Conservation (phyloP, 116 monocot genomes). For the Zostera marina region DNA sequence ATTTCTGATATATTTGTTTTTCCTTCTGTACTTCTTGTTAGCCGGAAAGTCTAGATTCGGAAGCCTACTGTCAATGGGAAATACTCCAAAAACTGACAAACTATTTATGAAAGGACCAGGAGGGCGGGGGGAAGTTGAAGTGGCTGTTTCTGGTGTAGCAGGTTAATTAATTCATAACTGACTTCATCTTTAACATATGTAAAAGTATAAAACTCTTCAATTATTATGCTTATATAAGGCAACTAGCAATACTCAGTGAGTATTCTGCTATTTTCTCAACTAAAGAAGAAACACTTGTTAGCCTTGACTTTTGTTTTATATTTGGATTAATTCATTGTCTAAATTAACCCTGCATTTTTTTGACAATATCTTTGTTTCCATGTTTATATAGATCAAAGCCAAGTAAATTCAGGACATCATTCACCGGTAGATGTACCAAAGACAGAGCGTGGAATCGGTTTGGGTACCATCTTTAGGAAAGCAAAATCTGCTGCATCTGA, state of each 20-base stretch:
- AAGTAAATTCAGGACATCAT: conserved; percentile 26
- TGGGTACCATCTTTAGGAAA: conserved; percentile 50
- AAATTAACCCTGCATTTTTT: background rate
- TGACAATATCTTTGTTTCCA: background rate
- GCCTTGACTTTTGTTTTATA: background rate
- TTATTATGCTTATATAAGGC: background rate
- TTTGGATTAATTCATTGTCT: background rate
- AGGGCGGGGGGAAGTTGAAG: conserved; percentile 94
- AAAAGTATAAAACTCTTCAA: no score
- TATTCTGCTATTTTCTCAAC: no score
- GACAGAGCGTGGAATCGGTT: conserved; percentile 30
- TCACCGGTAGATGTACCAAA: conserved; percentile 40
- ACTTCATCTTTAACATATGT: background rate
- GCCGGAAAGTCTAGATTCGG: conserved; percentile 74
- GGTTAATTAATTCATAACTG: conserved; percentile 18
- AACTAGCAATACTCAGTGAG: background rate
- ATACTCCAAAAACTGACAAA: conserved; percentile 48
- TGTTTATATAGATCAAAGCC: conserved; percentile 61
- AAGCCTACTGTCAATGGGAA: conserved; percentile 48
- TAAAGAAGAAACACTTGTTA: no score
- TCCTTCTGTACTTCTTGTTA: background rate
- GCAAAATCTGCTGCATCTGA: conserved; percentile 72
- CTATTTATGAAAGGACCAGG: conserved; percentile 93
- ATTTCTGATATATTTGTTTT: background rate
- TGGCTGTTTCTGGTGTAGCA: conserved; percentile 93